These are phyloP conservation scores for Tardiomyces depauwii DNA, from an alignment of 1,139 yeast genomes.

Conservation along the genomic window DNA sequence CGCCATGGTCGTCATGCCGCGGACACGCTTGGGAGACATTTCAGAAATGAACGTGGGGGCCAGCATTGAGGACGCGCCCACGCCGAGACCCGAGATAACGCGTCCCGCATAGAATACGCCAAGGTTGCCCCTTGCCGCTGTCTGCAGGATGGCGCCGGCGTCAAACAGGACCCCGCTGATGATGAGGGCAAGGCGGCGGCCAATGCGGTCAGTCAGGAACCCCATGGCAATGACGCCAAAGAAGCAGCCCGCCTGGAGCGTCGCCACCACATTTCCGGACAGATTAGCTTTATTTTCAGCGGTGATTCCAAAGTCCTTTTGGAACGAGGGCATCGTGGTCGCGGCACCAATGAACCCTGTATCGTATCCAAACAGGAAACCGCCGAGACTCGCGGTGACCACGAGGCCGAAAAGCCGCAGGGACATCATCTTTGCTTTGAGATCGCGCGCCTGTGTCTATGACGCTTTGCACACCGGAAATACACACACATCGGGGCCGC, in stretches of 20 bases:
- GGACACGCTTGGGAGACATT: constrained; percentile 44
- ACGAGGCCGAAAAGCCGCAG: constrained; percentile 2
- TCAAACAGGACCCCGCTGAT: background rate
- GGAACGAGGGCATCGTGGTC: constrained; percentile 22
- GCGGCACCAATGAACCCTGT: constrained; percentile 32
- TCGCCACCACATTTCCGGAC: constrained; percentile 28
- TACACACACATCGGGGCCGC: too few species aligned
- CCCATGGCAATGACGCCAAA: constrained; percentile 34
- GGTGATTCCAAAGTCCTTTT: constrained; percentile 29
- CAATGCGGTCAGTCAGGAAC: background rate
- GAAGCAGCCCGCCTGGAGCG: constrained; percentile 37
- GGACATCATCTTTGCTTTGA: background rate
- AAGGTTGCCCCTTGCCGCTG: constrained; percentile 5
- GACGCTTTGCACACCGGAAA: too few species aligned
- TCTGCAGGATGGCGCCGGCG: constrained; percentile 6
- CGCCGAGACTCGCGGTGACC: constrained; percentile 12
- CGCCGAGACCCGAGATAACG: constrained; percentile 47
- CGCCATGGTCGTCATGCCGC: constrained; percentile 46
- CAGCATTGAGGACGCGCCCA: constrained; percentile 53
- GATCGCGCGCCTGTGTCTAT: too few species aligned
- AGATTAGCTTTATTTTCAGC: constrained; percentile 8
- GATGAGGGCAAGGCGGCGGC: constrained; percentile 1
- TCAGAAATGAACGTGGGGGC: constrained; percentile 59
- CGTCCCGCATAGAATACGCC: constrained; percentile 33
- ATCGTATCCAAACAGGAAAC: constrained; percentile 29